Evolutionary conservation across 2,329 filamentous ascomycete genomes (phyloP).

Genomic region (Leptographium flavum): DNA sequence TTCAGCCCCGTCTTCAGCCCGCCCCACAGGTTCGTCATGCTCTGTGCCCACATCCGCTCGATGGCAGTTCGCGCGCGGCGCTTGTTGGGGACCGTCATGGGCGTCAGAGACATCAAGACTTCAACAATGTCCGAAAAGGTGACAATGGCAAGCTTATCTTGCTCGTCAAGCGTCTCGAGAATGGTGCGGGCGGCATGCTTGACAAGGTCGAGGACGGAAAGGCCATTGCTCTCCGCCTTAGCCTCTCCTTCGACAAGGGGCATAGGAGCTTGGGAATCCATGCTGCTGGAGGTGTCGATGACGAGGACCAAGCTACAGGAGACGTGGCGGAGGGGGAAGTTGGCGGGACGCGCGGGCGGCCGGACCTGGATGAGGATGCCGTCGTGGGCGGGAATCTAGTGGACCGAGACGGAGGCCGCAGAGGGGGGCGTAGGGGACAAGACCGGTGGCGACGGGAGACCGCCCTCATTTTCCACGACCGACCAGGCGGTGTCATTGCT

Average conservation of each 20-base stretch:
- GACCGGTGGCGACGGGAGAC: too few species aligned
- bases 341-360: neutral
- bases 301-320: constrained; percentile 47
- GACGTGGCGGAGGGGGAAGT: constrained; percentile 19
- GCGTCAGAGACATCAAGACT: constrained; percentile 23
- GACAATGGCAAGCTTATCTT: constrained; percentile 43
- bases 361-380: neutral
- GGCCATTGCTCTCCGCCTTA: constrained; percentile 29
- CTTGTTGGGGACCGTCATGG: constrained; percentile 35
- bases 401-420: neutral
- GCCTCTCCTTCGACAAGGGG: constrained; percentile 24
- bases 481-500: too few species aligned
- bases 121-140: constrained; percentile 30
- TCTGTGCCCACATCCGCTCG: constrained; percentile 21
- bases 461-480: too few species aligned
- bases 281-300: constrained; percentile 47
- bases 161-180: constrained; percentile 34
- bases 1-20: constrained; percentile 36
- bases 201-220: constrained; percentile 42
- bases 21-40: constrained; percentile 42
- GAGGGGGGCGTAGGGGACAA: too few species aligned
- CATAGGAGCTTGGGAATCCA: constrained; percentile 31
- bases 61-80: constrained; percentile 25
- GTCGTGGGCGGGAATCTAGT: neutral
- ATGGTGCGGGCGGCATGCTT: constrained; percentile 47